A percentile compares a stretch with the other conserved stretches of the same genome.
Evolutionary conservation across 2,329 filamentous ascomycete genomes (phyloP).

Genomic region (Zymoseptoria passerinii): DNA sequence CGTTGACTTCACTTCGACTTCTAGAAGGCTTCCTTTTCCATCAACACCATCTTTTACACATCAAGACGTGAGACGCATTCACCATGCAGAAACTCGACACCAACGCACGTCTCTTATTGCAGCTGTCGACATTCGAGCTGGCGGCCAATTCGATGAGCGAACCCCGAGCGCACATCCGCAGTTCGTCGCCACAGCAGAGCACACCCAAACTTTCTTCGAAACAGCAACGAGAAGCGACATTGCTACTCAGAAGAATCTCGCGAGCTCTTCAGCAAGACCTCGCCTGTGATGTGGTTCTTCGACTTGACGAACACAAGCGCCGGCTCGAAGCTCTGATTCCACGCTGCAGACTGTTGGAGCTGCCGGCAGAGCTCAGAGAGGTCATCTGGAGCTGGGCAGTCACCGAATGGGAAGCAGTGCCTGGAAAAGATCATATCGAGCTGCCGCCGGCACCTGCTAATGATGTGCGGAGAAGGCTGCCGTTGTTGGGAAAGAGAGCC

Average conservation of each 20-base stretch:
- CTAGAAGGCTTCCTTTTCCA: background rate
- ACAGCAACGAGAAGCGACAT: background rate
- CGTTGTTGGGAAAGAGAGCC: slow-evolving; percentile 8
- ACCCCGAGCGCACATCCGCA: background rate
- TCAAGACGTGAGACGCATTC: background rate
- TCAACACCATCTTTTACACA: background rate
- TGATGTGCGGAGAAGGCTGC: background rate
- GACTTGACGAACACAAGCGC: background rate
- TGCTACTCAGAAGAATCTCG: background rate
- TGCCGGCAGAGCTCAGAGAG: slow-evolving; percentile 19
- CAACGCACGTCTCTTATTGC: background rate
- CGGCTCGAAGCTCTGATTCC: background rate
- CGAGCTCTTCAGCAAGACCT: background rate
- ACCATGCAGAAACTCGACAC: background rate
- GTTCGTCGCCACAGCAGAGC: background rate
- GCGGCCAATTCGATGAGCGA: background rate
- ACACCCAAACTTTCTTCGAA: background rate
- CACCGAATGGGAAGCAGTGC: slow-evolving; percentile 11
- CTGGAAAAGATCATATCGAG: background rate
- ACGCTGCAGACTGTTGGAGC: slow-evolving; percentile 14
- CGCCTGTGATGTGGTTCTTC: background rate
- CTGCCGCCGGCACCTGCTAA: background rate
- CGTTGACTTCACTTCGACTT: background rate
- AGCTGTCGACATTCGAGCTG: background rate
- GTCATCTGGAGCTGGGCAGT: slow-evolving; percentile 15